Conservation (phyloP, 2,329 filamentous ascomycete species). For the Aquanectria penicillioides region DNA sequence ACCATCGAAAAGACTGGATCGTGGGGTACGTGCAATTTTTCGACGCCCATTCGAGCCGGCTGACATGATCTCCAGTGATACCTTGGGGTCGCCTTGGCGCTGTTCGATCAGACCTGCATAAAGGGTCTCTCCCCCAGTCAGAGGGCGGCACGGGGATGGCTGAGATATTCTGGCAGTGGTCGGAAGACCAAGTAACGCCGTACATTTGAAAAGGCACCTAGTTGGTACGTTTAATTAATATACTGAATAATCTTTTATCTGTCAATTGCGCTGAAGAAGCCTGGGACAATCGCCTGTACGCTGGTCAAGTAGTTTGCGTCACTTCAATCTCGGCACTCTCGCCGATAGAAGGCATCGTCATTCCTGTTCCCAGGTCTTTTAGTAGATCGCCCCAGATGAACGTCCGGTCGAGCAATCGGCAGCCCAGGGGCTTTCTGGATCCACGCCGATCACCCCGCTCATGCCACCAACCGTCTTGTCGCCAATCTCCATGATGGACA, state of each 20-base stretch:
- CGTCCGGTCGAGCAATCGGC: constrained; percentile 19
- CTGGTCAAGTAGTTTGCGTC: background rate
- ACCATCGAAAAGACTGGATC: constrained; percentile 49
- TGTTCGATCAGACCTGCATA: constrained; percentile 46
- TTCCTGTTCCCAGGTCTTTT: constrained; percentile 31
- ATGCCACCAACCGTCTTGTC: constrained; percentile 12
- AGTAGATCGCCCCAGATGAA: constrained; percentile 39
- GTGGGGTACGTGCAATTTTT: constrained; percentile 37
- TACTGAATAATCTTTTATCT: no score
- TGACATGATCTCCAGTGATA: constrained; percentile 35
- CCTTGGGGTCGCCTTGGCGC: constrained; percentile 49
- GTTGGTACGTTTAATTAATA: no score
- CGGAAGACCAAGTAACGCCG: constrained; percentile 48
- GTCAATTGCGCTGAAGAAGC: no score
- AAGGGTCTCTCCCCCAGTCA: constrained; percentile 42
- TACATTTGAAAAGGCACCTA: constrained; percentile 23
- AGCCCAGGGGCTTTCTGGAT: constrained; percentile 24
- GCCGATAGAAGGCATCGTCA: constrained; percentile 22
- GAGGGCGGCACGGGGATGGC: constrained; percentile 52
- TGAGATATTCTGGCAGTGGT: constrained; percentile 54
- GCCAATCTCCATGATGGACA: constrained; percentile 26
- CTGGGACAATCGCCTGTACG: no score
- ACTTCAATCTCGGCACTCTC: background rate
- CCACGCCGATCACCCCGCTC: constrained; percentile 5
- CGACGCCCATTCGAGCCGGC: background rate